Base-by-base conservation (phyloP, 192 early-diverging fungal genomes). In the Backusella morwellensis region DNA sequence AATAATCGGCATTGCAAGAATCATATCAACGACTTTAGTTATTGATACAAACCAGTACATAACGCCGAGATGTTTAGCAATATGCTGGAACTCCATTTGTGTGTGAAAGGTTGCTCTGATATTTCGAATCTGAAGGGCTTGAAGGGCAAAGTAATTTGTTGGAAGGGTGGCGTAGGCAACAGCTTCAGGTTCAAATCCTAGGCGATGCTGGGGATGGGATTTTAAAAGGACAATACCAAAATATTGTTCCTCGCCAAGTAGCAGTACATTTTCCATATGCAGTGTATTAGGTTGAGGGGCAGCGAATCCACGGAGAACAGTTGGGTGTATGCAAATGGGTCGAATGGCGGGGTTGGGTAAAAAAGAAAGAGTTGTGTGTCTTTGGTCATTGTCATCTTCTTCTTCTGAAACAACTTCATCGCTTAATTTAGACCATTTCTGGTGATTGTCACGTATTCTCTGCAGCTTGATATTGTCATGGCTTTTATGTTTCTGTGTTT, bases 231-330 rank as follows among this genome's bases (percentile, higher is more conserved):
- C 82, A 63, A 72, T 74, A 17, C 75, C 40, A 26, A 84, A 38
- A 40, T 80, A 84, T 29, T 80, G 78, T 17, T 84, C 82, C 70
- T 84, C 82, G n/a, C 82, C 82, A 9, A 78, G 76, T 21, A 84
- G 59, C 11, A 84, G 32, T 5, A 84, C 72, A 44, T 78, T 84
- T 67, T 78, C 77, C 78, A 78, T 78, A 38, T 84, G 82, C 6
- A 84, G 40, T 5, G 82, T 81, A 66, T 84, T 74, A 0, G 82
- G 68, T 15, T 75, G 67, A 4, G 77, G 76, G 6, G 76, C 54
- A 11, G 76, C 77, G 44, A 84, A 70, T 4, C 75, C 76, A 36
- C 78, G 75, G 23, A 84, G 69, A 5, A 84, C 82, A 3, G 82
- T 84, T 4, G 78, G 82, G n/a, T 84, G 82, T 4, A 84, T 72